phyloP scores from a whole-genome alignment of 2,329 filamentous ascomycete species.

The Colletotrichum musicola region DNA sequence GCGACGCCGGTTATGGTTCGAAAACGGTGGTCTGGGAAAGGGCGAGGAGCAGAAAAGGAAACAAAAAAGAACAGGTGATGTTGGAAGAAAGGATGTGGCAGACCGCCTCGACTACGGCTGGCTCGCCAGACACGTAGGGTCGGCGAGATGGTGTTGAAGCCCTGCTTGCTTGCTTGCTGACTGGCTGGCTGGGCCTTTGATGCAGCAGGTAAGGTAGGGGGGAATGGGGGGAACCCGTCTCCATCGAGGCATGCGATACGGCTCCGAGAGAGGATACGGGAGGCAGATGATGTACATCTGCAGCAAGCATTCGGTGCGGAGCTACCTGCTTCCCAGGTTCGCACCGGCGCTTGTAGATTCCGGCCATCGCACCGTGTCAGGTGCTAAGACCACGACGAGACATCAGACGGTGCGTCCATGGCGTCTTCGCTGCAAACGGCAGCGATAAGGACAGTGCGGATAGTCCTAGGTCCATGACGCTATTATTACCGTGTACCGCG shows the following conservation, averaged over 20 bases:
- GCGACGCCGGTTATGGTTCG: slow-evolving; percentile 23
- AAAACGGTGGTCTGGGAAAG: slow-evolving; percentile 6
- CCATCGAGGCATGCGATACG: slow-evolving; percentile 30
- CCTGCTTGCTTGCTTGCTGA: slow-evolving; percentile 29
- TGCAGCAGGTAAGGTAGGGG: slow-evolving; percentile 18
- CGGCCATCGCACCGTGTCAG: slow-evolving; percentile 33
- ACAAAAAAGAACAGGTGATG: slow-evolving; percentile 6
- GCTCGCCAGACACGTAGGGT: slow-evolving; percentile 37
- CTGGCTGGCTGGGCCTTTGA: slow-evolving; percentile 34
- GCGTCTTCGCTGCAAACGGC: slow-evolving; percentile 14
- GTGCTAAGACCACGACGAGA: slow-evolving; percentile 15
- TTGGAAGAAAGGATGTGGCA: slow-evolving; percentile 22
- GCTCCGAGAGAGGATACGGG: neutral
- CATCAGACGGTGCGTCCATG: slow-evolving; percentile 17
- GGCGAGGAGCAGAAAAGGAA: neutral
- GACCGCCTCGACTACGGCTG: slow-evolving; percentile 34
- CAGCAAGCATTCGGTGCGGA: slow-evolving; percentile 7
- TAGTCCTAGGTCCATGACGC: slow-evolving; percentile 27
- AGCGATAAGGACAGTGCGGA: slow-evolving; percentile 33
- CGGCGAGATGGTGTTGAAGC: slow-evolving; percentile 39
- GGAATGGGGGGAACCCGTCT: slow-evolving; percentile 3
- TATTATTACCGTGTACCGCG: slow-evolving; percentile 18
- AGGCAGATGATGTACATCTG: slow-evolving; percentile 21
- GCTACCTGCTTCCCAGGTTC: slow-evolving; percentile 13
- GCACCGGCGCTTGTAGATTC: slow-evolving; percentile 21